These are phyloP conservation scores for Calonectria montana DNA, from an alignment of 2,329 filamentous ascomycete genomes.

Conservation along the genomic window DNA sequence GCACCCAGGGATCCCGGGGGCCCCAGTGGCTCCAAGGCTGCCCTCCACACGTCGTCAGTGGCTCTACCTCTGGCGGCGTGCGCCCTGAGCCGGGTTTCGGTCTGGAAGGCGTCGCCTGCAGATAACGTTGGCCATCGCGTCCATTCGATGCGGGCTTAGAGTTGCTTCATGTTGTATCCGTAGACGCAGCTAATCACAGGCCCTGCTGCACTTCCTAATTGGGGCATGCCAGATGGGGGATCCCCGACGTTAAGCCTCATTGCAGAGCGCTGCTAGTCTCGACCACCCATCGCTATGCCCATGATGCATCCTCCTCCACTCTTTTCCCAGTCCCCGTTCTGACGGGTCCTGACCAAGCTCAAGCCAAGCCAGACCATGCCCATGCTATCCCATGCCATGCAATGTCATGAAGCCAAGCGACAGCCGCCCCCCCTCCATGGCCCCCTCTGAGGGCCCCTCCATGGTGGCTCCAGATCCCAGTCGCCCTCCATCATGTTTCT, in stretches of 20 bases:
- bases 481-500: constrained; percentile 29
- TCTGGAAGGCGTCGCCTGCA: not conserved
- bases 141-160: not conserved
- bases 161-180: not conserved
- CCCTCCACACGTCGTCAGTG: not conserved
- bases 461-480: constrained; percentile 23
- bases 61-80: not conserved
- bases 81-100: constrained; percentile 8
- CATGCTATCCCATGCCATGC: constrained; percentile 3
- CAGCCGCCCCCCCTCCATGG: constrained; percentile 25
- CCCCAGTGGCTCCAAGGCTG: constrained; percentile 13
- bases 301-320: constrained; percentile 14
- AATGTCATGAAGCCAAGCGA: constrained; percentile 14
- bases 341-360: constrained; percentile 29
- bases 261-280: constrained; percentile 11
- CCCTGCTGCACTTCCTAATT: not conserved
- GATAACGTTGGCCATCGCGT: constrained; percentile 4
- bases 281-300: constrained; percentile 11
- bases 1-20: constrained; percentile 1
- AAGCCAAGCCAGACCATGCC: constrained; percentile 14
- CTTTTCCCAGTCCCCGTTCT: constrained; percentile 27
- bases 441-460: constrained; percentile 31
- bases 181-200: not conserved
- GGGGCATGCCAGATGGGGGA: constrained; percentile 1
- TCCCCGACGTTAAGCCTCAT: constrained; percentile 26